Conservation (phyloP, 2,329 filamentous ascomycete genomes). For the Epichloe gansuensis region DNA sequence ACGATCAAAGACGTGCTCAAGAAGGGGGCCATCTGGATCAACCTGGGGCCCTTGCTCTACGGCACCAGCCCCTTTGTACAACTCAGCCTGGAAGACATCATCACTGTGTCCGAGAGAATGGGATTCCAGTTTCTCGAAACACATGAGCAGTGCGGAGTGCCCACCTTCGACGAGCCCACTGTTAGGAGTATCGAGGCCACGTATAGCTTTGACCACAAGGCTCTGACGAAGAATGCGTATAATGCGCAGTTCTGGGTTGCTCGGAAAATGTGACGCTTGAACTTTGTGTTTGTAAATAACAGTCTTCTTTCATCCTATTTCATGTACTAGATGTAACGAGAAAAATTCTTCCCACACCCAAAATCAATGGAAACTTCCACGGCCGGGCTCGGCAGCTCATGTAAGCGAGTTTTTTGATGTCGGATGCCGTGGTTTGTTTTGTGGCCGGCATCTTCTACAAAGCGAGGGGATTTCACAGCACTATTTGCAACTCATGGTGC, state of each 20-base stretch:
- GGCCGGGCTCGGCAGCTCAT: no score
- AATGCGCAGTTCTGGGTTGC: slow-evolving; percentile 43
- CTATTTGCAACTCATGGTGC: no score
- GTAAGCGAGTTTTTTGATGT: no score
- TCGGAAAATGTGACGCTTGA: slow-evolving; percentile 1
- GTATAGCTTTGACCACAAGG: slow-evolving; percentile 38
- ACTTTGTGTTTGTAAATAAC: no score
- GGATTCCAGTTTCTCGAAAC: slow-evolving; percentile 39
- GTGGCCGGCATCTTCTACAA: no score
- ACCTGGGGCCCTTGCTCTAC: slow-evolving; percentile 42
- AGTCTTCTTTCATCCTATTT: no score
- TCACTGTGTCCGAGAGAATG: slow-evolving; percentile 32
- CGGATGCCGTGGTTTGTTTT: no score
- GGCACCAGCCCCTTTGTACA: slow-evolving; percentile 42
- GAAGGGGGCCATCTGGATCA: slow-evolving; percentile 39
- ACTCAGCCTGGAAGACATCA: slow-evolving; percentile 39
- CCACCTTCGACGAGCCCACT: slow-evolving; percentile 27
- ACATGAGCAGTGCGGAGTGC: slow-evolving; percentile 24
- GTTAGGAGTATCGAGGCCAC: slow-evolving; percentile 34
- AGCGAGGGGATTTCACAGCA: neutral
- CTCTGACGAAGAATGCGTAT: slow-evolving; percentile 40
- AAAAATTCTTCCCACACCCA: no score
- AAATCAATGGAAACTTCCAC: no score
- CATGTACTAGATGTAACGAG: no score
- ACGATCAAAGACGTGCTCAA: slow-evolving; percentile 35